Conservation (phyloP, 805 yeast genomes). For the Myxozyma geophila region DNA sequence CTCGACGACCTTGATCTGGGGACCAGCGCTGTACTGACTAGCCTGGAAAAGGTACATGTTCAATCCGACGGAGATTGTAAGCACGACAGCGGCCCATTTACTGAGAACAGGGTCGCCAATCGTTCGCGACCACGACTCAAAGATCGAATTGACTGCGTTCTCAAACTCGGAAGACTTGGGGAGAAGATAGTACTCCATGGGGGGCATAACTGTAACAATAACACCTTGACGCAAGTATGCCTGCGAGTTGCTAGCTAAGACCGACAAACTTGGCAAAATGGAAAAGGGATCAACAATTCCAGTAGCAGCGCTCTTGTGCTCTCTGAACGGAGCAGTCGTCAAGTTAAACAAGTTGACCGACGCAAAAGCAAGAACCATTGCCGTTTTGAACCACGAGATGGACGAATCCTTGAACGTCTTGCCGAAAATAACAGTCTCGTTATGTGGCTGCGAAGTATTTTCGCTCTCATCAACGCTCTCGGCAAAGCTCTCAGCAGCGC, state of each 20-base stretch:
- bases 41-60: conserved; percentile 86
- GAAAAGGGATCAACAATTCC: conserved; percentile 26
- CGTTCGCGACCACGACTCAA: conserved; percentile 64
- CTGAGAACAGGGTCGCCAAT: conserved; percentile 81
- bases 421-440: conserved; percentile 31
- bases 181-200: conserved; percentile 44
- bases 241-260: conserved; percentile 15
- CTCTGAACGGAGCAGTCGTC: conserved; percentile 44
- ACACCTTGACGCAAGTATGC: conserved; percentile 17
- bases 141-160: conserved; percentile 57
- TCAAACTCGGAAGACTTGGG: conserved; percentile 49
- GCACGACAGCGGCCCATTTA: conserved; percentile 71
- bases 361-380: conserved; percentile 45
- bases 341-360: conserved; percentile 47
- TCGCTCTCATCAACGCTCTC: conserved; percentile 39
- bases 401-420: conserved; percentile 33
- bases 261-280: conserved; percentile 28
- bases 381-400: conserved; percentile 40
- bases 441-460: background rate
- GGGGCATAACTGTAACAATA: conserved; percentile 48
- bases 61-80: conserved; percentile 75
- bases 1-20: conserved; percentile 43
- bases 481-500: conserved; percentile 75
- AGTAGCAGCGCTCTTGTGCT: conserved; percentile 27
- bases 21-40: conserved; percentile 49